A percentile compares a stretch with the other conserved stretches of the same genome.
Conservation (phyloP, 805 yeast genomes). For the Yarrowia keelungensis region DNA sequence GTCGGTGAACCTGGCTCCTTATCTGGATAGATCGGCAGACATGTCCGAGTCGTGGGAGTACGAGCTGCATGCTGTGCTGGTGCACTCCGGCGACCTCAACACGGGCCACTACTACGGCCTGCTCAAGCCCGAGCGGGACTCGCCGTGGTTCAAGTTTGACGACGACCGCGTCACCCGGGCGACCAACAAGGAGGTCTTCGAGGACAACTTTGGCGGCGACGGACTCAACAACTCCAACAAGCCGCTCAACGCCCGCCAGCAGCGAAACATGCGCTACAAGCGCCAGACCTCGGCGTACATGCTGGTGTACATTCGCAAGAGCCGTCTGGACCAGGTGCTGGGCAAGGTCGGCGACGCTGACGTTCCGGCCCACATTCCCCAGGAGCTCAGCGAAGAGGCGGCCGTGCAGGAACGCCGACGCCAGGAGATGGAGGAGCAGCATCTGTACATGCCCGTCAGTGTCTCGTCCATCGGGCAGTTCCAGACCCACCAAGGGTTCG, state of each 20-base stretch:
- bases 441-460: slow-evolving; percentile 63
- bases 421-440: slow-evolving; percentile 75
- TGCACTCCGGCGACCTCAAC: slow-evolving; percentile 94
- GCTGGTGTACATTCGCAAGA: slow-evolving; percentile 87
- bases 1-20: slow-evolving; percentile 78
- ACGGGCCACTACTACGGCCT: slow-evolving; percentile 97
- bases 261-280: slow-evolving; percentile 52
- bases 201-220: slow-evolving; percentile 89
- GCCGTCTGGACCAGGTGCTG: slow-evolving; percentile 63
- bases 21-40: slow-evolving; percentile 62
- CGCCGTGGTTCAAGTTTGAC: slow-evolving; percentile 89
- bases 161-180: slow-evolving; percentile 94
- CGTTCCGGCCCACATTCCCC: slow-evolving; percentile 72
- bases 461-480: slow-evolving; percentile 64
- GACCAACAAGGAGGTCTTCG: slow-evolving; percentile 82
- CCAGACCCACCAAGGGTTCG: slow-evolving; percentile 71
- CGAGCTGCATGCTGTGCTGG: slow-evolving; percentile 89
- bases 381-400: slow-evolving; percentile 67
- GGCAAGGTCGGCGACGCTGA: slow-evolving; percentile 62
- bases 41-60: slow-evolving; percentile 72
- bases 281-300: slow-evolving; percentile 95
- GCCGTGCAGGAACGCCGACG: slow-evolving; percentile 61
- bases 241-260: slow-evolving; percentile 26
- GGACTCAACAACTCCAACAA: slow-evolving; percentile 46
- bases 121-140: slow-evolving; percentile 76